Base-by-base conservation (phyloP, 148 eudicot genomes). In the Rhododendron mucronatum region DNA sequence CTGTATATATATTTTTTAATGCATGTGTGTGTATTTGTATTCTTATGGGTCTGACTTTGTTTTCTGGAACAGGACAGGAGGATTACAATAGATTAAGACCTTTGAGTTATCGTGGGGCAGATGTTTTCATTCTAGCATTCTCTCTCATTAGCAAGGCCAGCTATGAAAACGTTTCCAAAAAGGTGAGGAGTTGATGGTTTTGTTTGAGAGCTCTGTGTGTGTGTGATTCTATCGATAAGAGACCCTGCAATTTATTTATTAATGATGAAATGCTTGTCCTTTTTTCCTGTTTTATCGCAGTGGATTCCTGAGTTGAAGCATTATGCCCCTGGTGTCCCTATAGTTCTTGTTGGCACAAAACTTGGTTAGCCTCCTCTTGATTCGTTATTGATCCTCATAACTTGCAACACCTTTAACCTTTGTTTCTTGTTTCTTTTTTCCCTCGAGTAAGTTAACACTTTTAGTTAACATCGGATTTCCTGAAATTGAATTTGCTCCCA, bases 231-330 rank as follows among this genome's bases (percentile, higher is more conserved):
- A 18, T 23, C 20, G 50, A 30, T 65, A 21, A n/a, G 11, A 15
- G 48, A 3, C 51, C n/a, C 4, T 4, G 0, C 53, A 30, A 18
- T 53, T 10, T 81, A 5, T 63, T 50, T 12, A 71, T 9, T 63
- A 39, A 61, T 78, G 47, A 73, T 84, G 84, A 73, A 20, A 28
- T 83, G 11, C 44, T 8, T 45, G 23, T 84, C 35, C 59, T 48
- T 2, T 51, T 78, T 76, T 21, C 53, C 48, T 51, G 30, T 14
- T 33, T 85, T 84, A 81, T 53, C n/a, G 47, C 96, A 96, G 99
- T 96, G 99, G 99, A 96, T 96, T 87, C 98, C 99, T 10, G 99
- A 96, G 91, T 91, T 96, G 94, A 94, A 95, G 94, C 99, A 96
- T 86, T 96, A 96, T 90, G 99, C 99, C 61, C 99, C 99, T 87